These are phyloP conservation scores for Isoetes taiwanensis DNA, from an alignment of 75 land plant genomes.

Conservation along the genomic window DNA sequence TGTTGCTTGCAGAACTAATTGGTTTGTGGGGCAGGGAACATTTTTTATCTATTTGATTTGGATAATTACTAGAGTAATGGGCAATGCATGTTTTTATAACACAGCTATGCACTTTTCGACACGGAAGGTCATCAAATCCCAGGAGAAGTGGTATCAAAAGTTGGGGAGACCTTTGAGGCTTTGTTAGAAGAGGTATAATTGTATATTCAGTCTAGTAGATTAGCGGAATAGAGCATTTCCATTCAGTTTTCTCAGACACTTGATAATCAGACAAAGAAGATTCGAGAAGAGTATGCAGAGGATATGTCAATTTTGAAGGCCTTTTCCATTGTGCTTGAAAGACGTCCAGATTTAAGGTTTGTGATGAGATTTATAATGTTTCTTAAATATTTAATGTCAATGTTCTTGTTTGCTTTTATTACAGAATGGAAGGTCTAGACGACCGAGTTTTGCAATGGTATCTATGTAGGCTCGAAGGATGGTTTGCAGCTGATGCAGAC, in stretches of 20 bases:
- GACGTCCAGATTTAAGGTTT: conserved; percentile 35
- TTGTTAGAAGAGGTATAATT: conserved; percentile 25
- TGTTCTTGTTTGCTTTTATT: not conserved
- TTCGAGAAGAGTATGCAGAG: conserved; percentile 16
- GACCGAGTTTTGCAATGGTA: conserved; percentile 38
- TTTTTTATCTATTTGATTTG: too few relatives aligned
- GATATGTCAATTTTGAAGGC: conserved; percentile 32
- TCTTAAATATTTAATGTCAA: not conserved
- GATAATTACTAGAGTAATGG: too few relatives aligned
- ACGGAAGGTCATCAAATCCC: conserved; percentile 37
- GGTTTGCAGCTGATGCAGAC: conserved; percentile 49
- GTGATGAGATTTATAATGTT: not conserved
- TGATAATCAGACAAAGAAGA: conserved; percentile 18
- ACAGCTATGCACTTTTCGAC: conserved; percentile 42
- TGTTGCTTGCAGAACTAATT: too few relatives aligned
- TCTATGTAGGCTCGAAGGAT: conserved; percentile 39
- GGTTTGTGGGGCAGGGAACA: too few relatives aligned
- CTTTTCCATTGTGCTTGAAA: conserved; percentile 24
- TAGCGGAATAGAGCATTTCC: too few relatives aligned
- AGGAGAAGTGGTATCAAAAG: conserved; percentile 23
- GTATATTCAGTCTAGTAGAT: not conserved
- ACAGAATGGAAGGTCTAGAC: conserved; percentile 28
- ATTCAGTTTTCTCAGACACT: not conserved
- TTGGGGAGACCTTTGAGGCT: conserved; percentile 31
- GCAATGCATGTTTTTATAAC: not conserved